Base-by-base conservation (phyloP, 192 early-diverging fungal genomes). In the Coemansia sp. region DNA sequence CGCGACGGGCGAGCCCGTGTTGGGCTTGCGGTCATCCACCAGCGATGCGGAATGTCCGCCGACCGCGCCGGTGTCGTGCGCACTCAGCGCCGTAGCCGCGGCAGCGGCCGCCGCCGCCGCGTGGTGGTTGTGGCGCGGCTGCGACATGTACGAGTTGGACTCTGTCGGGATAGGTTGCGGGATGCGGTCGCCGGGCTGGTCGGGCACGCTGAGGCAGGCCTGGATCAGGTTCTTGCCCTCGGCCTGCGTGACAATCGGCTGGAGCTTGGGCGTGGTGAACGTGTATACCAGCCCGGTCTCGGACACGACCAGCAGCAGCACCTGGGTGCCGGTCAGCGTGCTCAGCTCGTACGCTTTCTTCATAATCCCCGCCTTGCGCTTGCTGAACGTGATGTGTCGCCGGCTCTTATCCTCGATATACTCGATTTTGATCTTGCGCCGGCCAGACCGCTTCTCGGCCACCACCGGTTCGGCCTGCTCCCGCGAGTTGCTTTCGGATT, bases 331-430 rank as follows among this genome's bases (percentile, higher is more conserved):
- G 5, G 94, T 96, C 57, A 96, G 79, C 6, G 91, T 93, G 60
- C 85, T 86, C 7, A 96, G 83, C 67, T 96, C 94, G 60, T 90
- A 94, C 5, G 92, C 94, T 87, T 97, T 97, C 75, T 97, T 97
- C 94, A 97, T 94, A 60, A 97, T 93, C 38, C 94, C 94, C 11
- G 92, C 89, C 67, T 94, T 95, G 61, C 94, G 83, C 68, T 97
- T 97, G 62, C 83, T 86, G 57, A 97, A 95, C 3, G 94, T 95
- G 57, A 95, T 94, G 66, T 93, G 92, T 41, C 94, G 84, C 55
- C 92, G 76, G 49, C 83, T 86, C 77, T 94, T 94, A 67, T 95
- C 94, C 41, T 91, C 87, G 41, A 97, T 97, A 55, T 89, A 94
- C 62, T 93, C 90, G 64, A 97, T 97, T 70, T 93, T 93, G 71